A percentile compares a stretch with the other conserved stretches of the same genome.
phyloP scores from a whole-genome alignment of 108 stramenopile species.

The Epipyxis sp. region DNA sequence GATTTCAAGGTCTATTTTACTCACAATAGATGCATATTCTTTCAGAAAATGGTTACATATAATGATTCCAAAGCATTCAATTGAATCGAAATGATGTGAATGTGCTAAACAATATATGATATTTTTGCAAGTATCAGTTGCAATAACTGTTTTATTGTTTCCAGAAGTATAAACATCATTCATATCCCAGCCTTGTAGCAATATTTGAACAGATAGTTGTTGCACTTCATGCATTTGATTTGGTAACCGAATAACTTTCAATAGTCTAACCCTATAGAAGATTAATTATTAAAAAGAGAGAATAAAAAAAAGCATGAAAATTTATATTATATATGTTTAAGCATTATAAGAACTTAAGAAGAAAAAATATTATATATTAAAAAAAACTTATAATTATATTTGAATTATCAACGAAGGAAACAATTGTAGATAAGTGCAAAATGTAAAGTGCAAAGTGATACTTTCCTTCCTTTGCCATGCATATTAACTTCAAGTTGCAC shows the following conservation, averaged over 20 bases:
- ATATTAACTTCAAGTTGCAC: constrained; percentile 31
- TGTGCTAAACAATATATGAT: constrained; percentile 55
- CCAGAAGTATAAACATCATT: constrained; percentile 44
- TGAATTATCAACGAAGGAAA: too few species aligned
- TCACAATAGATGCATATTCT: constrained; percentile 44
- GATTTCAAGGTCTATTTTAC: constrained; percentile 31
- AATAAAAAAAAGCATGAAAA: too few species aligned
- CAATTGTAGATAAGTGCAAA: not conserved
- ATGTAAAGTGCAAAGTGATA: too few species aligned
- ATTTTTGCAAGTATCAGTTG: constrained; percentile 61
- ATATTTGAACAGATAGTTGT: constrained; percentile 44
- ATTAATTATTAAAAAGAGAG: too few species aligned
- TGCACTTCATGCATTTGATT: constrained; percentile 15
- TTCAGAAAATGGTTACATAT: constrained; percentile 49
- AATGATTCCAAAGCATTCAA: constrained; percentile 51
- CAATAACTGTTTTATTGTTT: constrained; percentile 54
- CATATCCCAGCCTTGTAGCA: constrained; percentile 33
- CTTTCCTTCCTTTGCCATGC: constrained; percentile 55
- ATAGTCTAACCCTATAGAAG: not conserved
- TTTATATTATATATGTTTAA: too few species aligned
- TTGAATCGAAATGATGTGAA: constrained; percentile 40
- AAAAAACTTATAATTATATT: too few species aligned
- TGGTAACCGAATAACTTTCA: not conserved
- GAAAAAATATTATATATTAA: too few species aligned
- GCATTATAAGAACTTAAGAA: too few species aligned